These are phyloP conservation scores for Pichia sp. DNA, from an alignment of 1,139 yeast genomes.

Conservation along the genomic window DNA sequence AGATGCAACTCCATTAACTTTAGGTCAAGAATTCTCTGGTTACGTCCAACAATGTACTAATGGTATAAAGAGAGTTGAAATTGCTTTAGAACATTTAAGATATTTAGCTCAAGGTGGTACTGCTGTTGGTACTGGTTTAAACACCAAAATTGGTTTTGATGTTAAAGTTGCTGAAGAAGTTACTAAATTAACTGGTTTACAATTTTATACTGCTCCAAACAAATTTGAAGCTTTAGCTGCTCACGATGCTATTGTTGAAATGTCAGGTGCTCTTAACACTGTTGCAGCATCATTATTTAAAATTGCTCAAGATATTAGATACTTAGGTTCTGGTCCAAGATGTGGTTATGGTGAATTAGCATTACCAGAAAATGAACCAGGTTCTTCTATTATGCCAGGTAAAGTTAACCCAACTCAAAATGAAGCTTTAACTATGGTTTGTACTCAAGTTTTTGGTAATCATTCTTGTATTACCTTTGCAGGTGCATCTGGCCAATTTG, in stretches of 20 bases:
- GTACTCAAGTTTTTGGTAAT: conserved; percentile 97
- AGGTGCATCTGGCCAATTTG: conserved; percentile 98
- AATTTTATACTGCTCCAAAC: conserved; percentile 93
- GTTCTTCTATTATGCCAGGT: conserved; percentile 99
- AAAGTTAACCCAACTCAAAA: conserved; percentile 99
- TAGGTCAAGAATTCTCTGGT: conserved; percentile 97
- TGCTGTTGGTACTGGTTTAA: conserved; percentile 97
- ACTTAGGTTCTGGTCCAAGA: conserved; percentile 98
- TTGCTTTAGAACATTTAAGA: conserved; percentile 66
- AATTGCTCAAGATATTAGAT: conserved; percentile 96
- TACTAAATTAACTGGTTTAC: conserved; percentile 76
- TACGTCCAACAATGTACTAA: conserved; percentile 88
- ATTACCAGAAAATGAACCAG: conserved; percentile 98
- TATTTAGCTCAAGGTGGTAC: conserved; percentile 98
- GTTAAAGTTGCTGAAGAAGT: conserved; percentile 75
- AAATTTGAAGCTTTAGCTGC: conserved; percentile 99
- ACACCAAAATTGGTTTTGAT: conserved; percentile 88
- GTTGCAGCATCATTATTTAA: conserved; percentile 89
- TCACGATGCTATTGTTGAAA: conserved; percentile 96
- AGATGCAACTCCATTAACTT: conserved; percentile 96
- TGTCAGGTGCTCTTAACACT: conserved; percentile 95
- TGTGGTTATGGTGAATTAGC: conserved; percentile 97
- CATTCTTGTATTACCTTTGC: conserved; percentile 91
- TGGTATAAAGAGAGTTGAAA: conserved; percentile 83
- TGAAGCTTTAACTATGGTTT: conserved; percentile 98